Base-by-base conservation (phyloP, 2,329 filamentous ascomycete genomes). In the Exophiala phaeomuriformis region DNA sequence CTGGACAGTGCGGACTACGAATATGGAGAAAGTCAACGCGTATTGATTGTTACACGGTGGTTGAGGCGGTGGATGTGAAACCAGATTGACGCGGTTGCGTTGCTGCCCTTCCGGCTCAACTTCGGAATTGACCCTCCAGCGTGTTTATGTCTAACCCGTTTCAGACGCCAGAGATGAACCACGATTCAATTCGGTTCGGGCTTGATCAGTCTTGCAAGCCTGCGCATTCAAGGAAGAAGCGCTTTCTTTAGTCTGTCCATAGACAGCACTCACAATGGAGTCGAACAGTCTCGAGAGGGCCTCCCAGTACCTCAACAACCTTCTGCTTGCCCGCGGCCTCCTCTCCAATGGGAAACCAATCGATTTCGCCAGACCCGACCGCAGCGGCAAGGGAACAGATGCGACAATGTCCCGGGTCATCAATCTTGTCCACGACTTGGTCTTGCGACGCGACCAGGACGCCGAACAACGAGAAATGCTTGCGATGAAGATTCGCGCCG, bases 401-500 rank as follows among this genome's bases (percentile, higher is more conserved):
- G 80, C 79, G 47, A 87, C 86, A 12, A 91, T 93, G 83, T 85
- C 86, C 19, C 82, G 83, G 61, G 84, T 97, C 63, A 95, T 98
- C 72, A 87, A 91, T 66, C 79, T 98, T 28, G 83, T 98, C 46
- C 95, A 98, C 70, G 93, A 98, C 67, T 72, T 98, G 63, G 88
- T 98, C 55, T 69, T 96, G 56, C 82, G 90, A 61, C 82, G 90
- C 75, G 93, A 98, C 69, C 87, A 89, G 67, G 91, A 96, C 70
- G 86, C 90, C 58, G 87, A 93, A 60, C 86, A 94, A 68, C 85
- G 88, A 64, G 91, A 96, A 69, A 84, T 83, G 32, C 77, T 95
- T 19, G 88, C 88, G 2, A 80, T 81, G 9, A 88, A 88, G 3
- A 80, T 97, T 51, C 86, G 87, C 53, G 81, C 77, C 28, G 72